Conservation (phyloP, 352 stramenopile species). For the Globisporangium polare region DNA sequence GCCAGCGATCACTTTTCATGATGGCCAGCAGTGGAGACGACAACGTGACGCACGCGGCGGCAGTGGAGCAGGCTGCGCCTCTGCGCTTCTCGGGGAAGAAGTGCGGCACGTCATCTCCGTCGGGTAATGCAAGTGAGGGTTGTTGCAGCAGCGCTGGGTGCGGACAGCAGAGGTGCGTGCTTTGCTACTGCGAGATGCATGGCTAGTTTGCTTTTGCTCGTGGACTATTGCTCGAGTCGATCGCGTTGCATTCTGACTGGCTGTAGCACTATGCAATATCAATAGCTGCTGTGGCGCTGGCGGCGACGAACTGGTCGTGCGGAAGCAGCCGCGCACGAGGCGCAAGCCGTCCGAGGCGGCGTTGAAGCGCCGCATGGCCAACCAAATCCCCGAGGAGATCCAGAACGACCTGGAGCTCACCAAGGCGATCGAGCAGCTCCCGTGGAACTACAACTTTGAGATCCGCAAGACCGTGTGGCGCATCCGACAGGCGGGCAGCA, state of each 20-base stretch:
- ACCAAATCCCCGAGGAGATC: constrained; percentile 91
- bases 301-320: constrained; percentile 19
- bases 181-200: not conserved
- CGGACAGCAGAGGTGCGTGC: constrained; percentile 7
- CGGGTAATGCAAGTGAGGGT: not conserved
- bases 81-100: constrained; percentile 62
- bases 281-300: not conserved
- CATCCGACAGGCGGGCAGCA: constrained; percentile 87
- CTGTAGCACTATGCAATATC: not conserved
- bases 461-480: constrained; percentile 97
- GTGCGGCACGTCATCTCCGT: not conserved
- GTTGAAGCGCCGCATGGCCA: constrained; percentile 69
- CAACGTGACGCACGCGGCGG: not conserved
- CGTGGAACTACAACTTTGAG: constrained; percentile 98
- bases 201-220: not conserved
- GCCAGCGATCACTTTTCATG: not conserved
- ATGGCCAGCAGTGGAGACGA: not conserved
- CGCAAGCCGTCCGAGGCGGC: constrained; percentile 60
- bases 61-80: not conserved
- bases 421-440: constrained; percentile 93
- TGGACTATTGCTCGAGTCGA: not conserved
- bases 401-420: constrained; percentile 83
- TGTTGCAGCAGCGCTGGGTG: constrained; percentile 15
- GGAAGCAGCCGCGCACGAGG: constrained; percentile 48
- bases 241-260: not conserved